A percentile compares a stretch with the other conserved stretches of the same genome.
phyloP scores from a whole-genome alignment of 495 filamentous ascomycete genomes.

The Wilcoxina mikolae region DNA sequence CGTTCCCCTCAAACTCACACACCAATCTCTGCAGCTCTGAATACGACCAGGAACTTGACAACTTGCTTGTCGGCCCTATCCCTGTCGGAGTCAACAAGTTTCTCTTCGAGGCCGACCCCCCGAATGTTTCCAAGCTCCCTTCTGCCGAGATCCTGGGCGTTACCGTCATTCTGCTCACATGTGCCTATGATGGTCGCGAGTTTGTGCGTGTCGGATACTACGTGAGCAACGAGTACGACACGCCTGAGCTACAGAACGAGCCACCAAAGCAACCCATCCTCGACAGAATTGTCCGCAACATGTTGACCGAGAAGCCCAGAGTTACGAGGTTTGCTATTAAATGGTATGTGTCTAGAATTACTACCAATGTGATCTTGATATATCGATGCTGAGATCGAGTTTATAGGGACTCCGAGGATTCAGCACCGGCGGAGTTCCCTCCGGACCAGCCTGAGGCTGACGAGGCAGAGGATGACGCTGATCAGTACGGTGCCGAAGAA shows the following conservation, averaged over 20 bases:
- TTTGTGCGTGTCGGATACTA: conserved; percentile 99
- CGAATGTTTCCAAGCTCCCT: conserved; percentile 76
- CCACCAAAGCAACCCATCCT: conserved; percentile 83
- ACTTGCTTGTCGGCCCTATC: conserved; percentile 87
- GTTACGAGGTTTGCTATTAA: conserved; percentile 98
- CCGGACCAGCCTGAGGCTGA: conserved; percentile 96
- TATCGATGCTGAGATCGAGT: not conserved
- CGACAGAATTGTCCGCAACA: conserved; percentile 77
- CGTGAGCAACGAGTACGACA: conserved; percentile 96
- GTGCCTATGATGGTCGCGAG: conserved; percentile 88
- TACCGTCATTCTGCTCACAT: conserved; percentile 90
- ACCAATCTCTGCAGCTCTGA: conserved; percentile 47
- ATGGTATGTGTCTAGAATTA: conserved; percentile 46
- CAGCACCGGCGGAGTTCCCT: conserved; percentile 87
- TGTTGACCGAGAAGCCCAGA: conserved; percentile 90
- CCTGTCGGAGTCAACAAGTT: conserved; percentile 97
- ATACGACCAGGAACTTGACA: conserved; percentile 96
- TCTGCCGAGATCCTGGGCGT: conserved; percentile 90
- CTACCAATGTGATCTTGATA: conserved; percentile 1
- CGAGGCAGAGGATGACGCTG: conserved; percentile 62
- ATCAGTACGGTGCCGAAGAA: conserved; percentile 77
- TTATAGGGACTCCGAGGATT: conserved; percentile 82
- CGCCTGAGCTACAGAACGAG: conserved; percentile 70
- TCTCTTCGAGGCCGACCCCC: conserved; percentile 88
- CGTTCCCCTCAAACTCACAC: not conserved